A percentile compares a stretch with the other conserved stretches of the same genome.
Conservation (phyloP, 768 basidiomycete species). For the Lentinula sp. region DNA sequence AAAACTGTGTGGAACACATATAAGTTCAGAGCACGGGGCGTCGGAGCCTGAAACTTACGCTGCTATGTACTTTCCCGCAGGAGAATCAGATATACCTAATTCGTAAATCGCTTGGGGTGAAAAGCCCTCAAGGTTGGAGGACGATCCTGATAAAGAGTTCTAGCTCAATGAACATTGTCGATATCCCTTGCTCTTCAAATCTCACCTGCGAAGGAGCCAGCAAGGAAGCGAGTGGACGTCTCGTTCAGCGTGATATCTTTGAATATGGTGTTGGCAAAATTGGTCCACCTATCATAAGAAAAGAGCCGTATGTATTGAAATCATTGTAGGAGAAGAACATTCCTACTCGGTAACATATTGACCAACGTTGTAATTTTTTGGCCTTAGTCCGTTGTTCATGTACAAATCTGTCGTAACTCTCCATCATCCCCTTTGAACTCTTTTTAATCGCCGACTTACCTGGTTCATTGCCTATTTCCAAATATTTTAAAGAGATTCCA, state of each 20-base stretch:
- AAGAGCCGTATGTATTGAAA: neutral
- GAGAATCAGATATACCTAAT: conserved; percentile 31
- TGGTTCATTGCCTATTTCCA: conserved; percentile 34
- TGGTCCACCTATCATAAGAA: conserved; percentile 21
- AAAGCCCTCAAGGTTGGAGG: conserved; percentile 22
- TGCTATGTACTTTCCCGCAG: conserved; percentile 28
- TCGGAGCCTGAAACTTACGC: conserved; percentile 22
- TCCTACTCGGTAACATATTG: conserved; percentile 24
- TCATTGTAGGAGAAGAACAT: neutral
- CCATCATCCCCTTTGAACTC: too few species aligned
- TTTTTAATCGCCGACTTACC: neutral
- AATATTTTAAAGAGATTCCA: conserved; percentile 25
- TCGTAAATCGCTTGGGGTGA: conserved; percentile 34
- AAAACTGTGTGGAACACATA: conserved; percentile 22
- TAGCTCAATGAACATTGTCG: conserved; percentile 22
- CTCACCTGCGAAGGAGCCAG: conserved; percentile 3
- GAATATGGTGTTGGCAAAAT: conserved; percentile 25
- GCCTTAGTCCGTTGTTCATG: conserved; percentile 17
- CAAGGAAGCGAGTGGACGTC: conserved; percentile 12
- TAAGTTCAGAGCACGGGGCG: neutral
- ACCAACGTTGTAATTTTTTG: conserved; percentile 19
- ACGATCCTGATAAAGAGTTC: conserved; percentile 13
- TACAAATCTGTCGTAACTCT: conserved; percentile 23
- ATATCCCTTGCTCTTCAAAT: neutral
- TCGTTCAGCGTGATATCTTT: conserved; percentile 15